A percentile compares a stretch with the other conserved stretches of the same genome.
Conservation (phyloP, 345 rosid species). For the Psidium friedrichsthalianum region DNA sequence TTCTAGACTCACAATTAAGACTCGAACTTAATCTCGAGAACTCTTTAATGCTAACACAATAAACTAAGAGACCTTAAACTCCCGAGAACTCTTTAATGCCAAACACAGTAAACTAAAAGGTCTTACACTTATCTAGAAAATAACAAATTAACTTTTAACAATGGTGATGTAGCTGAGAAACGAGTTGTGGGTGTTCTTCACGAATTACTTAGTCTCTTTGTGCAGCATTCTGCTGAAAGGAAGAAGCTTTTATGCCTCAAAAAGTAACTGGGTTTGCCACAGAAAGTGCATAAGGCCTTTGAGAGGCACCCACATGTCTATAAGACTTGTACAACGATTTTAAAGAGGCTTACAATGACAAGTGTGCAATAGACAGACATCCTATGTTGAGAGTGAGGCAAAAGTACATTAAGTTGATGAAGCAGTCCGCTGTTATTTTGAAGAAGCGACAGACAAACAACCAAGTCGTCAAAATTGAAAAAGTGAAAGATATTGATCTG, state of each 20-base stretch:
- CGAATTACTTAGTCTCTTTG: slow-evolving; percentile 69
- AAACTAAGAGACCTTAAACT: too few relatives aligned
- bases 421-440: slow-evolving; percentile 34
- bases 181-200: slow-evolving; percentile 80
- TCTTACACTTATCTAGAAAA: too few relatives aligned
- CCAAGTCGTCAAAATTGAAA: slow-evolving; percentile 1
- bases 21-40: too few relatives aligned
- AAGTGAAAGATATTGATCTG: slow-evolving; percentile 28
- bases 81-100: too few relatives aligned
- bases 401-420: slow-evolving; percentile 53
- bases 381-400: slow-evolving; percentile 50
- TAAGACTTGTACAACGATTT: slow-evolving; percentile 64
- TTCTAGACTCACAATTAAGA: too few relatives aligned
- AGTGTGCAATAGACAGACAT: slow-evolving; percentile 38
- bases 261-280: slow-evolving; percentile 63
- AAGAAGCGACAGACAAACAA: slow-evolving; percentile 28
- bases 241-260: slow-evolving; percentile 64
- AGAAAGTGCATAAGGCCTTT: slow-evolving; percentile 73
- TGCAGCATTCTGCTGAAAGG: slow-evolving; percentile 75
- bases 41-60: too few relatives aligned
- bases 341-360: slow-evolving; percentile 66
- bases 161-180: slow-evolving; percentile 71
- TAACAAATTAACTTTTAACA: too few relatives aligned
- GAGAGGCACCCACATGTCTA: slow-evolving; percentile 79
- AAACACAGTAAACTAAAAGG: too few relatives aligned